Base-by-base conservation (phyloP, 371 early-diverging fungal genomes). In the Lichtheimia corymbifera region DNA sequence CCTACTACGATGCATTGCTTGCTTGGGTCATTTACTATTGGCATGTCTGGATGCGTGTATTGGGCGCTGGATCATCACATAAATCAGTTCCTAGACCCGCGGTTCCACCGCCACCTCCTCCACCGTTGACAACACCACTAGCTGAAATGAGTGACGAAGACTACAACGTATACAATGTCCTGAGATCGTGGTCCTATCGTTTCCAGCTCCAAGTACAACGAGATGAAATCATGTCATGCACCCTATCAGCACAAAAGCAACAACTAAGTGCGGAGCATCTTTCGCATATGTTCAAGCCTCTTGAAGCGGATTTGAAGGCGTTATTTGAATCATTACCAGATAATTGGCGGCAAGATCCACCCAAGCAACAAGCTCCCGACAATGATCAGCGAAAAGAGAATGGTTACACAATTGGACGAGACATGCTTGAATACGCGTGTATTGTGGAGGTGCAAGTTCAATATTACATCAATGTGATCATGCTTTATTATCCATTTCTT, bases 1-100 rank as follows among this genome's bases (percentile, higher is more conserved):
- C n/a, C 17, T 79, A 79, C 17, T 41, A 66, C 27, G 79, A 79
- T 28, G 50, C 58, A 13, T 59, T 76, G 58, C 54, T 72, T 20
- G 57, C 76, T 3, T 79, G 79, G 79, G 67, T 56, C 13, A 59
- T 79, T 5, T 79, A 79, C 40, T 76, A 79, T 55, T 79, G 56
- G 50, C 70, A 79, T 57, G 65, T 71, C 0, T 76, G 74, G 77
- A 68, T 66, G 54, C 67, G 64, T 20, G 61, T 66, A 1, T 56
- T 76, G 9, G 70, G 70, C 22, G 72, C 72, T 5, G 63, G 63
- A 13, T 61, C 67, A 4, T 59, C 56, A 12, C 67, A 24, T 45
- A 44, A 17, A 42, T 12, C 30, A 41, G 17, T 24, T 44, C 57
- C 11, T 14, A 47, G 15, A 13, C 66, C 72, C 13, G 5, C 40